A percentile compares a stretch with the other conserved stretches of the same genome.
Conservation (phyloP, 768 basidiomycete genomes). For the Gloeostereum incarnatum region DNA sequence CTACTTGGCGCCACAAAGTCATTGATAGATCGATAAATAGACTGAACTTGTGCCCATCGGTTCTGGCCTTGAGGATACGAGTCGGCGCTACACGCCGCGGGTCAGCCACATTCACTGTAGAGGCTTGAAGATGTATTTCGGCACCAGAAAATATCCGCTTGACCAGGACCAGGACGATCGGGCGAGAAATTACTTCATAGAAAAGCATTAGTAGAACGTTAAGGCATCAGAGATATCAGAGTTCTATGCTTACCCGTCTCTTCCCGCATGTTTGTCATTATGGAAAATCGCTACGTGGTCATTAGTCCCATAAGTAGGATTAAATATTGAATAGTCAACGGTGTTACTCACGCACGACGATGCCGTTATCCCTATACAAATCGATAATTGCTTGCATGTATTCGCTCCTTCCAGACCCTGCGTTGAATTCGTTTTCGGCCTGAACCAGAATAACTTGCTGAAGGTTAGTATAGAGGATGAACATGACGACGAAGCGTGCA, state of each 20-base stretch:
- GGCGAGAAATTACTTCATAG: constrained; percentile 32
- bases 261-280: constrained; percentile 40
- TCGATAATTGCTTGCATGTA: constrained; percentile 44
- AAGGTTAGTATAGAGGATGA: not conserved
- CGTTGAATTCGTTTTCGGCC: constrained; percentile 49
- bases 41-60: constrained; percentile 39
- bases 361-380: constrained; percentile 32
- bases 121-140: constrained; percentile 3
- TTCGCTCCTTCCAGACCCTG: constrained; percentile 27
- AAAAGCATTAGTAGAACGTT: not conserved
- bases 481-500: constrained; percentile 12
- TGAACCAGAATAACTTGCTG: constrained; percentile 36
- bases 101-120: not conserved
- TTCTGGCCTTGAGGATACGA: constrained; percentile 41
- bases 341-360: constrained; percentile 33
- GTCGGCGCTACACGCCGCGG: constrained; percentile 27
- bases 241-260: constrained; percentile 17
- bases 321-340: too few species aligned
- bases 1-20: constrained; percentile 31
- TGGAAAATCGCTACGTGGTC: constrained; percentile 29
- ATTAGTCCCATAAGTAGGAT: too few species aligned
- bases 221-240: not conserved
- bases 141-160: constrained; percentile 41
- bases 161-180: constrained; percentile 29
- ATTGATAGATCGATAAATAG: constrained; percentile 37